Percentiles rank a stretch among this genome's conserved stretches.
phyloP scores from a whole-genome alignment of 768 basidiomycete species.

The Amanita muscaria region DNA sequence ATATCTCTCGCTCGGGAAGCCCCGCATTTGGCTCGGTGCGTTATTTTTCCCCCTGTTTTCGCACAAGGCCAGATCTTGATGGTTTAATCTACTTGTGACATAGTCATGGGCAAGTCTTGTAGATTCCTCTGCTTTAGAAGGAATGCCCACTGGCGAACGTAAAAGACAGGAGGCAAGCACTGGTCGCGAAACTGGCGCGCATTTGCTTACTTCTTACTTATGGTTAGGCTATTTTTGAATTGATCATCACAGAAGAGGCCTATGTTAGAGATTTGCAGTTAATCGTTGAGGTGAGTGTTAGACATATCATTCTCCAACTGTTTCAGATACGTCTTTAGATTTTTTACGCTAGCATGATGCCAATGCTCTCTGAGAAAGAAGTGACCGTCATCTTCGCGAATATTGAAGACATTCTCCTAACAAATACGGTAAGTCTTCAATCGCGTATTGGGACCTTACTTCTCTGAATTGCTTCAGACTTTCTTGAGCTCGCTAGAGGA shows the following conservation, averaged over 20 bases:
- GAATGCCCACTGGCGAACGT: constrained; percentile 69
- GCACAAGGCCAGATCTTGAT: no score
- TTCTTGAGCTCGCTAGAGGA: constrained; percentile 88
- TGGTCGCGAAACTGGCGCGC: background rate
- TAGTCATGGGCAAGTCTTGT: constrained; percentile 93
- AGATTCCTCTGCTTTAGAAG: constrained; percentile 74
- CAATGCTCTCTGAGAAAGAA: constrained; percentile 65
- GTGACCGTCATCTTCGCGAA: constrained; percentile 85
- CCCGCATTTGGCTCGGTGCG: constrained; percentile 63
- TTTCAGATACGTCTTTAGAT: constrained; percentile 35
- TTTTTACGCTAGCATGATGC: constrained; percentile 77
- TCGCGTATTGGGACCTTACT: background rate
- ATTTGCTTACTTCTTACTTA: background rate
- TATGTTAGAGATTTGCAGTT: constrained; percentile 91
- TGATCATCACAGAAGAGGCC: constrained; percentile 82
- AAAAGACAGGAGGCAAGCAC: constrained; percentile 73
- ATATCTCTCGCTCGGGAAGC: constrained; percentile 36
- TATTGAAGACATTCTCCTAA: constrained; percentile 84
- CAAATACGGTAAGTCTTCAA: constrained; percentile 64
- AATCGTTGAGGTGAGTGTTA: constrained; percentile 65
- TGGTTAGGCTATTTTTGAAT: constrained; percentile 79
- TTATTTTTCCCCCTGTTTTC: constrained; percentile 14
- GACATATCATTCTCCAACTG: background rate
- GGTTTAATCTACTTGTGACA: constrained; percentile 5
- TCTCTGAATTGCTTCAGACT: constrained; percentile 31